These are phyloP conservation scores for Polychaeton citri DNA, from an alignment of 2,329 filamentous ascomycete species.

Conservation along the genomic window DNA sequence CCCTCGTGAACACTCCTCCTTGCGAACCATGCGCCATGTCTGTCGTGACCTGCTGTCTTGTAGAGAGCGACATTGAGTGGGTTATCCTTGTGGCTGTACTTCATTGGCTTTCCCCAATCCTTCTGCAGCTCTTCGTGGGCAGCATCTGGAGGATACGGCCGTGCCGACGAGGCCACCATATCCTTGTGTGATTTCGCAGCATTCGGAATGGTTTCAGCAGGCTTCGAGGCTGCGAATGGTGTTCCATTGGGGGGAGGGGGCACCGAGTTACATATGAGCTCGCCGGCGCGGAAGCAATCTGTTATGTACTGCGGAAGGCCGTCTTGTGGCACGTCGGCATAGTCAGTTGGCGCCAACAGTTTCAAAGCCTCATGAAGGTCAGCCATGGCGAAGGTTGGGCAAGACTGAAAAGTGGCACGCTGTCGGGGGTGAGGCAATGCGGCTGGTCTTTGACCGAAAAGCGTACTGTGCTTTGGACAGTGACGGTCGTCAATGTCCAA, in stretches of 20 bases:
- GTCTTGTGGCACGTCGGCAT: slow-evolving; percentile 28
- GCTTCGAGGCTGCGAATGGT: slow-evolving; percentile 32
- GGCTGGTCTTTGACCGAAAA: too few relatives aligned
- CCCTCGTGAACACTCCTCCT: slow-evolving; percentile 70
- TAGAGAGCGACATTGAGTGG: slow-evolving; percentile 65
- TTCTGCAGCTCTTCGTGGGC: slow-evolving; percentile 53
- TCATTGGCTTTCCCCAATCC: slow-evolving; percentile 75
- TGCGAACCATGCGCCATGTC: slow-evolving; percentile 81
- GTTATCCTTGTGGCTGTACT: slow-evolving; percentile 58
- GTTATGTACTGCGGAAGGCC: slow-evolving; percentile 27
- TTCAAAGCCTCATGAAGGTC: slow-evolving; percentile 34
- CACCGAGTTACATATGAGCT: slow-evolving; percentile 63
- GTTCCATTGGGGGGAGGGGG: slow-evolving; percentile 42
- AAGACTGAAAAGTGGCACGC: too few relatives aligned
- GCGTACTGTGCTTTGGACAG: too few relatives aligned
- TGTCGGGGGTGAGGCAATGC: too few relatives aligned
- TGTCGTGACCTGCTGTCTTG: slow-evolving; percentile 66
- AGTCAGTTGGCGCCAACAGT: slow-evolving; percentile 30
- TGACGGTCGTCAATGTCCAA: too few relatives aligned
- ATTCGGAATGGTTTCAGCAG: slow-evolving; percentile 45
- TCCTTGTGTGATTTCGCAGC: slow-evolving; percentile 37
- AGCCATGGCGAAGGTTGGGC: slow-evolving; percentile 25
- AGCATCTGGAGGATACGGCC: slow-evolving; percentile 35
- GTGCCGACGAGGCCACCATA: slow-evolving; percentile 38
- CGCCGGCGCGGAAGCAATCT: slow-evolving; percentile 40